These are phyloP conservation scores for Chaetomiaceae sp. DNA, from an alignment of 2,329 filamentous ascomycete genomes.

Conservation along the genomic window DNA sequence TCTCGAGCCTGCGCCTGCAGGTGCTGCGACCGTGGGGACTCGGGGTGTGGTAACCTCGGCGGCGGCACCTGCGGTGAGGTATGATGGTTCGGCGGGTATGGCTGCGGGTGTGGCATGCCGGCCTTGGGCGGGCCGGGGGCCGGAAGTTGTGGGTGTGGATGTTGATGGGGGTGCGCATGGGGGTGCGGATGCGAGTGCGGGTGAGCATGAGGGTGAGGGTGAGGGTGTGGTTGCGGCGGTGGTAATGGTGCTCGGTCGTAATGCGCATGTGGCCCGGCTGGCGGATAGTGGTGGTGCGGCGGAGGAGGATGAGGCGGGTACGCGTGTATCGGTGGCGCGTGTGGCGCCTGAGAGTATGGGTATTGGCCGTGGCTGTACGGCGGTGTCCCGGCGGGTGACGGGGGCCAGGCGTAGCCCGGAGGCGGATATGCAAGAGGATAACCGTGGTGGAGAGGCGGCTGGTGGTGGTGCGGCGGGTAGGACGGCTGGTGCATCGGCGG, in stretches of 20 bases:
- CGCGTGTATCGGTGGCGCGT: constrained; percentile 16
- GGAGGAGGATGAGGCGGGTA: constrained; percentile 1
- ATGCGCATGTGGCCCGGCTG: constrained; percentile 25
- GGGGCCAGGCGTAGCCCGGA: constrained; percentile 46
- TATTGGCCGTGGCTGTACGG: constrained; percentile 46
- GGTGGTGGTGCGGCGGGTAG: constrained; percentile 24
- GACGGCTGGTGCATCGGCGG: constrained; percentile 56
- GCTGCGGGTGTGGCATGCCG: constrained; percentile 28
- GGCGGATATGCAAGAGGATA: constrained; percentile 17
- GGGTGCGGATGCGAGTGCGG: too few relatives aligned
- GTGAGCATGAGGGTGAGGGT: too few relatives aligned
- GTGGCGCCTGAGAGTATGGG: constrained; percentile 29
- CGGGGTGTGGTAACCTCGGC: constrained; percentile 24
- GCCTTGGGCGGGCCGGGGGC: constrained; percentile 27
- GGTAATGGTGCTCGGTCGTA: constrained; percentile 35
- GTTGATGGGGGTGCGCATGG: too few relatives aligned
- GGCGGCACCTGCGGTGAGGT: constrained; percentile 19
- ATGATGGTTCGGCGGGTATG: constrained; percentile 15
- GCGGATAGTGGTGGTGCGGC: constrained; percentile 18
- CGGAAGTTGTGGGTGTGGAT: constrained; percentile 21
- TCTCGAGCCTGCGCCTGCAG: constrained; percentile 39
- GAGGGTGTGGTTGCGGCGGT: constrained; percentile 24
- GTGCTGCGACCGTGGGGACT: constrained; percentile 40
- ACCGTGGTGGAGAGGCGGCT: constrained; percentile 10
- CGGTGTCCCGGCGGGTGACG: constrained; percentile 49